Evolutionary conservation across 495 filamentous ascomycete species (phyloP).

Genomic region (Chaetomidium leptoderma): DNA sequence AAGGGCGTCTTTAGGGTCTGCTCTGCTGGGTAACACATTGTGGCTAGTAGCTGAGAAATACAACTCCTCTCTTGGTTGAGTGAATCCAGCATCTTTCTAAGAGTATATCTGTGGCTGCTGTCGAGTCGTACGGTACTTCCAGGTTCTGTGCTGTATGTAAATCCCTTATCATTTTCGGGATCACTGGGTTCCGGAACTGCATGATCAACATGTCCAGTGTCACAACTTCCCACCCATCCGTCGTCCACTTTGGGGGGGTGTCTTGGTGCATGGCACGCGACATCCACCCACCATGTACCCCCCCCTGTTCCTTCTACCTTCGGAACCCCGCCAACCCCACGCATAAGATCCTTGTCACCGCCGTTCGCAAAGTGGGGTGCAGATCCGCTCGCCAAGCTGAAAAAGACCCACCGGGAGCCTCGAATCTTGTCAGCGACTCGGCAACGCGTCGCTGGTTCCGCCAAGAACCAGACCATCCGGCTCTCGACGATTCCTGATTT

Average conservation of each 20-base stretch:
- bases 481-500: too few relatives aligned
- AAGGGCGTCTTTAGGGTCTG: too few relatives aligned
- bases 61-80: neutral
- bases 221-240: neutral
- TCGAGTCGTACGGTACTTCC: too few relatives aligned
- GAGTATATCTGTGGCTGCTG: too few relatives aligned
- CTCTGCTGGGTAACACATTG: too few relatives aligned
- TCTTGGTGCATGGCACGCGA: neutral
- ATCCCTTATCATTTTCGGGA: too few relatives aligned
- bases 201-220: neutral
- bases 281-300: neutral
- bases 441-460: neutral
- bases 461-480: neutral
- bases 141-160: too few relatives aligned
- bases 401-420: neutral
- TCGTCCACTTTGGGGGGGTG: neutral
- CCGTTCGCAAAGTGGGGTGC: neutral
- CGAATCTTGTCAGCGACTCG: neutral
- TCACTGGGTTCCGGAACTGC: neutral
- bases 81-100: too few relatives aligned
- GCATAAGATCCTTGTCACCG: neutral
- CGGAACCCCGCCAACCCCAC: too few relatives aligned
- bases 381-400: neutral
- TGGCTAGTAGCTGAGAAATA: neutral
- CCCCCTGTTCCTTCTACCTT: neutral